Conservation (phyloP, 2,329 filamentous ascomycete genomes). For the Cercospora zeina region DNA sequence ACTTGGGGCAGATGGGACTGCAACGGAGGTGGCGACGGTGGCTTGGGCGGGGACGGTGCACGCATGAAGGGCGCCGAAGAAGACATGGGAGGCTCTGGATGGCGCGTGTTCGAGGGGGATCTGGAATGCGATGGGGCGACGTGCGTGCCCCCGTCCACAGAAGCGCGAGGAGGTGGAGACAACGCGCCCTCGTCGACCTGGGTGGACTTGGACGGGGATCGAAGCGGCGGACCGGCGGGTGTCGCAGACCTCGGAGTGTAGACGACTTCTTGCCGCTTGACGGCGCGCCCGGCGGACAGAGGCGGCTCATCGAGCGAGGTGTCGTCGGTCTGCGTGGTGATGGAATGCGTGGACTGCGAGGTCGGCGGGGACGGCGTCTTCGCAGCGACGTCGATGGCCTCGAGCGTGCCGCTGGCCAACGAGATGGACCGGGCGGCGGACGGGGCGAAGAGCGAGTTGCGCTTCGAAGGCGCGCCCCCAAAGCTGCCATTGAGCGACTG, state of each 20-base stretch:
- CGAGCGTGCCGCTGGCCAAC: constrained; percentile 19
- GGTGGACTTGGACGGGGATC: constrained; percentile 19
- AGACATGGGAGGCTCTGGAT: neutral
- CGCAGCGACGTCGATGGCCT: constrained; percentile 21
- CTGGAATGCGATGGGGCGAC: constrained; percentile 9
- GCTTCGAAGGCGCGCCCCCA: constrained; percentile 14
- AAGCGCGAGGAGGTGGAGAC: constrained; percentile 17
- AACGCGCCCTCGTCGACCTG: constrained; percentile 17
- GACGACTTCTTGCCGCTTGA: constrained; percentile 22
- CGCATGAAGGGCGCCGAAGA: constrained; percentile 11
- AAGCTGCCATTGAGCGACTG: constrained; percentile 16
- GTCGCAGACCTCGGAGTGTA: constrained; percentile 17
- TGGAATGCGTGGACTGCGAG: constrained; percentile 20
- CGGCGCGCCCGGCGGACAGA: neutral
- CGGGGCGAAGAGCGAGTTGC: constrained; percentile 18
- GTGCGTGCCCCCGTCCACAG: constrained; percentile 16
- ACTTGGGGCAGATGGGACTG: constrained; percentile 15
- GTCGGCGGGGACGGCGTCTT: constrained; percentile 23
- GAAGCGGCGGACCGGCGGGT: constrained; percentile 11
- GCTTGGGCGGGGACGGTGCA: neutral
- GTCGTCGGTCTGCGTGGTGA: constrained; percentile 20
- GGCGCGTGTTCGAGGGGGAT: constrained; percentile 1
- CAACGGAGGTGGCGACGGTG: constrained; percentile 8
- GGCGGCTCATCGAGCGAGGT: constrained; percentile 18
- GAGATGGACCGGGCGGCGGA: constrained; percentile 17